Evolutionary conservation across 805 yeast genomes (phyloP).

Genomic region (Kockiozyma suomiensis): DNA sequence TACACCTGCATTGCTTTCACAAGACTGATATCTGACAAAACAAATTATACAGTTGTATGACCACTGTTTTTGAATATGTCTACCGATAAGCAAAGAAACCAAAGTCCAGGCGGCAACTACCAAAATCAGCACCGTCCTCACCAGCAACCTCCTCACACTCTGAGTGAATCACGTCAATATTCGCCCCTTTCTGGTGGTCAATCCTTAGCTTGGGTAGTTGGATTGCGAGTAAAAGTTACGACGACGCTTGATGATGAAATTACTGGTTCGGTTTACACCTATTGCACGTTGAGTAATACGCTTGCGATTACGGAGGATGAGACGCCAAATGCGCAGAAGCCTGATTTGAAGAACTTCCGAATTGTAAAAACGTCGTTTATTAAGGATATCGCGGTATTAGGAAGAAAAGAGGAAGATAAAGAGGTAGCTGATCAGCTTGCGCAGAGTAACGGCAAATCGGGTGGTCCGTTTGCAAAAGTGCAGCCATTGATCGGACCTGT

Average conservation of each 20-base stretch:
- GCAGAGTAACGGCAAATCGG: constrained; percentile 24
- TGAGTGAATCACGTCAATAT: not conserved
- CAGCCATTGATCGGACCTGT: constrained; percentile 44
- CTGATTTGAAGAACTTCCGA: constrained; percentile 46
- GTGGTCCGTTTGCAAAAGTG: constrained; percentile 39
- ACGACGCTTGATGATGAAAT: constrained; percentile 60
- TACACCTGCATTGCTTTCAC: too few species aligned
- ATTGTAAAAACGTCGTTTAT: constrained; percentile 61
- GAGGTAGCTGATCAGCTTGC: not conserved
- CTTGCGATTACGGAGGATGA: constrained; percentile 39
- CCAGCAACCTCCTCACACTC: not conserved
- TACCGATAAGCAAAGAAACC: constrained; percentile 3
- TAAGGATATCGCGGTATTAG: constrained; percentile 53
- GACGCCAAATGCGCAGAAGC: constrained; percentile 9
- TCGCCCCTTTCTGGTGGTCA: constrained; percentile 5
- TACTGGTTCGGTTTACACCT: constrained; percentile 67
- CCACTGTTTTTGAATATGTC: too few species aligned
- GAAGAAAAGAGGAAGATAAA: constrained; percentile 37
- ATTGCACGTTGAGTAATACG: constrained; percentile 53
- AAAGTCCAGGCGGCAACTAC: not conserved
- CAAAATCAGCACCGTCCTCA: not conserved
- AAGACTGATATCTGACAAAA: too few species aligned
- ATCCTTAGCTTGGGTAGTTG: constrained; percentile 26
- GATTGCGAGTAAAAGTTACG: constrained; percentile 56
- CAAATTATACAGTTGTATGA: too few species aligned